These are phyloP conservation scores for Phaseolus coccineus DNA, from an alignment of 331 rosid species.

Conservation along the genomic window DNA sequence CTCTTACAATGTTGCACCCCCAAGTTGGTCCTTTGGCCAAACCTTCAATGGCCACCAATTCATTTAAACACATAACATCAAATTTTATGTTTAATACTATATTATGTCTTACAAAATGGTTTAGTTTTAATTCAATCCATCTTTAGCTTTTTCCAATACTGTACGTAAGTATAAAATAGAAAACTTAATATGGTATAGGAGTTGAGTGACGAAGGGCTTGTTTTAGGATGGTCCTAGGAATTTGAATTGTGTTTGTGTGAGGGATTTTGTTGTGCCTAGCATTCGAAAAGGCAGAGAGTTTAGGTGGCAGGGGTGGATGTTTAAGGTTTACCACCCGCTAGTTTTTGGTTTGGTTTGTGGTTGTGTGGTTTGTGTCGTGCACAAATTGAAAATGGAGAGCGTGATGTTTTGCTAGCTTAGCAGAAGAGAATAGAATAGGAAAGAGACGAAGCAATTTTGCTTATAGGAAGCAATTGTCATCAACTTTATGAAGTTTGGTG, in stretches of 20 bases:
- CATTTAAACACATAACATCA: slow-evolving; percentile 15
- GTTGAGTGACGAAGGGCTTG: slow-evolving; percentile 40
- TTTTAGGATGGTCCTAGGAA: slow-evolving; percentile 44
- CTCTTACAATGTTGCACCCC: slow-evolving; percentile 60
- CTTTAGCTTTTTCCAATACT: neutral
- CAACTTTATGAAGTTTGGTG: neutral
- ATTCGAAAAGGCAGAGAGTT: slow-evolving; percentile 34
- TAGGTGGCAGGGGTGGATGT: slow-evolving; percentile 46
- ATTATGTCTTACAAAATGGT: too few relatives aligned
- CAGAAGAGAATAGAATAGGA: neutral
- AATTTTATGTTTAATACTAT: too few relatives aligned
- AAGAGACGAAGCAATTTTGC: neutral
- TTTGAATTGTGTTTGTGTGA: slow-evolving; percentile 27
- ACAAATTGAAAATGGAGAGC: neutral
- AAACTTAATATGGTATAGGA: slow-evolving; percentile 9
- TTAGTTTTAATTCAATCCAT: too few relatives aligned
- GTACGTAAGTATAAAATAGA: slow-evolving; percentile 1
- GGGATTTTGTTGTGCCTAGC: neutral
- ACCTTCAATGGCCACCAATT: slow-evolving; percentile 71
- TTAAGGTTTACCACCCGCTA: slow-evolving; percentile 42
- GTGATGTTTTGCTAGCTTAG: neutral
- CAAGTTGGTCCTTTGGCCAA: slow-evolving; percentile 79
- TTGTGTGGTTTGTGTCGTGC: neutral
- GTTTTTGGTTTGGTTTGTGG: neutral
- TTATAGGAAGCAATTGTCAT: slow-evolving; percentile 19